A percentile compares a stretch with the other conserved stretches of the same genome.
These are phyloP conservation scores for Cutaneotrichosporon dermatis DNA, from an alignment of 1,284 basidiomycete genomes.

Conservation along the genomic window DNA sequence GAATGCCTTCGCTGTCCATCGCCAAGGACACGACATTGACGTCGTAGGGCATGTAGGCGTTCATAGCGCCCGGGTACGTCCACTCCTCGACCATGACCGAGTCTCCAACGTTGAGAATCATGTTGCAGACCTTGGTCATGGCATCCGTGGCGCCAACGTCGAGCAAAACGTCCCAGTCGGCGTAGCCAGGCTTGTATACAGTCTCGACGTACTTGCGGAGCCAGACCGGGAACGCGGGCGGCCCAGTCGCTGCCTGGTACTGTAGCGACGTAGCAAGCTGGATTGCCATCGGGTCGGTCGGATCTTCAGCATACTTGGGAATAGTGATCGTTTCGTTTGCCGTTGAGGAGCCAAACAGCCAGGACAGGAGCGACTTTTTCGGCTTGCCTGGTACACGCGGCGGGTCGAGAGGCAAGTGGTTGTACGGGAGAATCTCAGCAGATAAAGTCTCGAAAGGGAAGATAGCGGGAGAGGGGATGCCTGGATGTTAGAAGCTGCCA, in stretches of 20 bases:
- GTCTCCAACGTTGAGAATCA: conserved; percentile 72
- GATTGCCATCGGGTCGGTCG: conserved; percentile 49
- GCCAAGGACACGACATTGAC: conserved; percentile 50
- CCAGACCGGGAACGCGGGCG: conserved; percentile 44
- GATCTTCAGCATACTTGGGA: conserved; percentile 54
- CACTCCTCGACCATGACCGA: conserved; percentile 61
- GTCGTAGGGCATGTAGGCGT: conserved; percentile 41
- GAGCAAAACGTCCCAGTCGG: conserved; percentile 61
- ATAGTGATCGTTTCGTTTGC: conserved; percentile 53
- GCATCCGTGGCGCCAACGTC: conserved; percentile 75
- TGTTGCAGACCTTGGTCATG: conserved; percentile 47
- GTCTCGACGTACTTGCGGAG: conserved; percentile 58
- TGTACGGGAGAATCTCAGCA: conserved; percentile 34
- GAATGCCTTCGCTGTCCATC: conserved; percentile 70
- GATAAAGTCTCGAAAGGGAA: conserved; percentile 51
- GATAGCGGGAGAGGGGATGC: conserved; percentile 48
- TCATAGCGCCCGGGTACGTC: conserved; percentile 51
- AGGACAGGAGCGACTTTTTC: conserved; percentile 54
- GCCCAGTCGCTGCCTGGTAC: conserved; percentile 56
- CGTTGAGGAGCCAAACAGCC: conserved; percentile 53
- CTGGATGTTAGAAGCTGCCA: conserved; percentile 4
- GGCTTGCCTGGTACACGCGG: conserved; percentile 49
- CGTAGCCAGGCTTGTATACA: conserved; percentile 65
- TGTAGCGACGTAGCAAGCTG: conserved; percentile 67
- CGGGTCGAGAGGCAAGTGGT: conserved; percentile 52